Conservation (phyloP, 2,329 filamentous ascomycete species). For the Phialophora chinensis region DNA sequence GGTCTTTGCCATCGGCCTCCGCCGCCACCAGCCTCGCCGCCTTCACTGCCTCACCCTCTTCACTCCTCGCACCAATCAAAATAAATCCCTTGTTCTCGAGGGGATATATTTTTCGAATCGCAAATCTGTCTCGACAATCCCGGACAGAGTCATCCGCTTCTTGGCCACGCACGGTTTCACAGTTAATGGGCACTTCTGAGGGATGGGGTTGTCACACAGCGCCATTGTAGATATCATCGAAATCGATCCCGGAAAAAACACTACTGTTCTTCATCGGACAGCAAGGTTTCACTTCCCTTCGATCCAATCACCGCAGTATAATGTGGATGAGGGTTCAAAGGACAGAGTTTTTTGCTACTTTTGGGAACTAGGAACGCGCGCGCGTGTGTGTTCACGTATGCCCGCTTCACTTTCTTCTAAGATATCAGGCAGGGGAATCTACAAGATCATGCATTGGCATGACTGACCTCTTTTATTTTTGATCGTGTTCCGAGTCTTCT, state of each 20-base stretch:
- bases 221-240: neutral
- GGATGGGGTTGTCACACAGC: neutral
- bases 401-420: too few relatives aligned
- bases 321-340: neutral
- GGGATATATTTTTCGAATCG: neutral
- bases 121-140: neutral
- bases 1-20: too few relatives aligned
- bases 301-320: neutral
- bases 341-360: neutral
- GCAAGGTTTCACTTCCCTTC: neutral
- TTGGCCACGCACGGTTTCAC: neutral
- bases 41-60: neutral
- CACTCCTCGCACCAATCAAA: neutral
- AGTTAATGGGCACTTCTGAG: neutral
- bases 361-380: neutral
- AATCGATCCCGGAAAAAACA: neutral
- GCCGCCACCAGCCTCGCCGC: too few relatives aligned
- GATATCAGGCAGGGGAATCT: too few relatives aligned
- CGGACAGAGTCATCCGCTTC: neutral
- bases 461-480: too few relatives aligned
- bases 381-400: too few relatives aligned
- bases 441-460: too few relatives aligned
- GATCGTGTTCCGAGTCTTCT: too few relatives aligned
- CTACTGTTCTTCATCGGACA: neutral
- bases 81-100: neutral